Conservation (phyloP, 2,329 filamentous ascomycete genomes). For the Penicillium sp. region DNA sequence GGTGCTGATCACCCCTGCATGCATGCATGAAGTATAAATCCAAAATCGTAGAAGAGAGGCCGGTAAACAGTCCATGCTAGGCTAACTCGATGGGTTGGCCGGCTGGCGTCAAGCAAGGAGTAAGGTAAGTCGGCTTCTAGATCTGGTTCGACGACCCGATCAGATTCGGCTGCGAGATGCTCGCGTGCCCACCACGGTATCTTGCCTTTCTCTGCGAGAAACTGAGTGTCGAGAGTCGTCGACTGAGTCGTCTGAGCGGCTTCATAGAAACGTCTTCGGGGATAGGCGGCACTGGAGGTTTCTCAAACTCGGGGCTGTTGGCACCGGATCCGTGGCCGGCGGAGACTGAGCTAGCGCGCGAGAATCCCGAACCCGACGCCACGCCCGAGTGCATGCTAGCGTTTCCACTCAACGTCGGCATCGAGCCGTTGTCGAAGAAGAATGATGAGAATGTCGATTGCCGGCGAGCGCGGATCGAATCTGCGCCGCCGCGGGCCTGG, state of each 20-base stretch:
- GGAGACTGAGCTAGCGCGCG: constrained; percentile 14
- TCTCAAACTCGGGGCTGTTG: constrained; percentile 19
- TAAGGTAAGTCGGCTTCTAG: constrained; percentile 6
- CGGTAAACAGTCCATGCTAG: background rate
- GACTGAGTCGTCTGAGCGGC: constrained; percentile 28
- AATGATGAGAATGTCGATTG: constrained; percentile 31
- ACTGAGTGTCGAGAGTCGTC: constrained; percentile 33
- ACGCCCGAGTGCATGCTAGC: background rate
- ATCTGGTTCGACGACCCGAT: constrained; percentile 39
- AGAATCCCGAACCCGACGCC: constrained; percentile 13
- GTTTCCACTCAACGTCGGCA: constrained; percentile 13
- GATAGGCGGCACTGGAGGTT: constrained; percentile 14
- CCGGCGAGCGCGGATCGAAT: constrained; percentile 31
- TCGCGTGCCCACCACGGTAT: constrained; percentile 22
- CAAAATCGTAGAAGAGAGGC: background rate
- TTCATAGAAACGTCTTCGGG: constrained; percentile 30
- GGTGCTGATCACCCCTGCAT: background rate
- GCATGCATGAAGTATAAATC: background rate
- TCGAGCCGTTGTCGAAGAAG: constrained; percentile 12
- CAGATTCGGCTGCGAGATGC: constrained; percentile 40
- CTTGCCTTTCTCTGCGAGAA: constrained; percentile 28
- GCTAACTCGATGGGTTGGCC: background rate
- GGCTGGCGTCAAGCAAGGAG: background rate
- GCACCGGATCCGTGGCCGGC: background rate
- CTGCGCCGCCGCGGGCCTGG: constrained; percentile 27